Evolutionary conservation across 345 rosid genomes (phyloP), one percentile per base, ranked within the genome.

Genomic region (Arabis hirsuta): DNA sequence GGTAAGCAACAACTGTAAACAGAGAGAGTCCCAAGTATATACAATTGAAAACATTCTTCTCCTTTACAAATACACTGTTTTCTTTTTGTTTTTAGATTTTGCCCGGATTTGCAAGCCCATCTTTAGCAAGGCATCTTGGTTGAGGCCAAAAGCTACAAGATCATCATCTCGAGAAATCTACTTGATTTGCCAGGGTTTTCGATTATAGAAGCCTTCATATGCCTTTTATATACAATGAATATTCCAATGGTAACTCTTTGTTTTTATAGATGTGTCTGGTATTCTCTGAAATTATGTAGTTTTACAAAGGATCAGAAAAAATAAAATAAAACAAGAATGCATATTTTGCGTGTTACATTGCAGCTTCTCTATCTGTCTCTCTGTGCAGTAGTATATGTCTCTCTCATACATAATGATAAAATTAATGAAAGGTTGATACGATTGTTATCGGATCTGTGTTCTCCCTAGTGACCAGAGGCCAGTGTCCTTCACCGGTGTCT

Each of bases 391-490:
- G 54, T 54, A 4, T 39, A 50, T 41, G 43, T 55, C 14, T 73
- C 32, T 70, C 24, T n/a, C 63, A 53, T 45, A 63, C 48, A 54
- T 55, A 62, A 34, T 31, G 36, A 31, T 60, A 53, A 48, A 20
- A 6, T 11, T 46, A 47, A 27, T 38, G 2, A 36, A 66, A 20
- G 67, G 41, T 53, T 39, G 36, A 16, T 9, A 13, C 20, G 8
- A 4, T 24, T 76, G 32, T 83, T 81, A 93, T 74, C 97, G 82
- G 44, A 94, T 91, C 12, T 94, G 92, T 32, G 97, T 86, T 68
- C 93, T 72, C 54, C 97, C 99, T 31, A 90, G 43, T 24, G 99
- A 95, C 99, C 98, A 91, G 16, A 91, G 90, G n/a, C 96, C 92
- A 5, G 96, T 82, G 66, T 95, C 98, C 79, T 85, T 91, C 64